These are phyloP conservation scores for Talaromyces piceae DNA, from an alignment of 2,329 filamentous ascomycete genomes.

Conservation along the genomic window DNA sequence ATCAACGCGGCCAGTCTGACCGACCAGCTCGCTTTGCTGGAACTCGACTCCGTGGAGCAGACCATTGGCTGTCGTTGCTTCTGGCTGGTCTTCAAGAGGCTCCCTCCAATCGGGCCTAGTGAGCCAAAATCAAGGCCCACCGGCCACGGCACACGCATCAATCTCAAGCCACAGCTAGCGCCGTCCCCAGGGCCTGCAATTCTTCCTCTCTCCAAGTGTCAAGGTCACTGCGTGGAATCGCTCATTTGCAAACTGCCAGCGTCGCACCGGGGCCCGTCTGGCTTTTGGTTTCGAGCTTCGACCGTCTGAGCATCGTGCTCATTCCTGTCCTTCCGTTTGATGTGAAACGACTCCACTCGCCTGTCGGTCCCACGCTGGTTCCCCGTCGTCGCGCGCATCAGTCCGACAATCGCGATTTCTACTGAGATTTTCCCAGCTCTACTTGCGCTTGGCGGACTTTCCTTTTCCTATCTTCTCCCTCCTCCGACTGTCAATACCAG, in stretches of 20 bases:
- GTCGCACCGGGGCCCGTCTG: background rate
- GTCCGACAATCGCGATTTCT: background rate
- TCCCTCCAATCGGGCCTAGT: conserved; percentile 7
- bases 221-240: background rate
- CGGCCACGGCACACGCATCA: too few relatives aligned
- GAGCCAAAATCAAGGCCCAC: conserved; percentile 6
- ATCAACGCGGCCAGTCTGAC: too few relatives aligned
- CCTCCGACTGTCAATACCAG: background rate
- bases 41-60: background rate
- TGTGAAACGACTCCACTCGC: conserved; percentile 7
- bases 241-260: background rate
- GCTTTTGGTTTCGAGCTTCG: background rate
- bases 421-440: background rate
- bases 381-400: conserved; percentile 6
- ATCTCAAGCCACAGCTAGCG: conserved; percentile 10
- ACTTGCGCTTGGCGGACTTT: background rate
- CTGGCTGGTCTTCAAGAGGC: background rate
- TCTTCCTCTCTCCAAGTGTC: background rate
- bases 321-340: conserved; percentile 1
- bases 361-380: conserved; percentile 6
- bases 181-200: conserved; percentile 1
- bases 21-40: too few relatives aligned
- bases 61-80: too few relatives aligned
- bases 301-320: too few relatives aligned
- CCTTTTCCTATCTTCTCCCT: background rate